These are phyloP conservation scores for Rhamnella rubrinervis DNA, from an alignment of 331 rosid species.

Conservation along the genomic window DNA sequence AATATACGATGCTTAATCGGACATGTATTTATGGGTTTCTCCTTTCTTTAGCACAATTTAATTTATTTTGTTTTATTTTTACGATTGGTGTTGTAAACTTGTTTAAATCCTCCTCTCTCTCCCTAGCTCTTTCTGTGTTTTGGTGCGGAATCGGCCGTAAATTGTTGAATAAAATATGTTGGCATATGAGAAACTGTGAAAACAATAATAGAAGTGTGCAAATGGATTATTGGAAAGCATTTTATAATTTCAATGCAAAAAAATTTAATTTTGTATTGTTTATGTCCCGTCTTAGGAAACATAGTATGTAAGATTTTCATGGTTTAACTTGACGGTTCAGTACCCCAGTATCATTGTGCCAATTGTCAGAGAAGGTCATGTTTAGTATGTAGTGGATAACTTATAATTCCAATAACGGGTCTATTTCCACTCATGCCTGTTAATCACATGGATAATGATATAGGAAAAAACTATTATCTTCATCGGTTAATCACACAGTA, in stretches of 20 bases:
- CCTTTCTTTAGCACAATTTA: neutral
- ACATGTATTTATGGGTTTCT: neutral
- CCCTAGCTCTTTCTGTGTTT: neutral
- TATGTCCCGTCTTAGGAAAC: neutral
- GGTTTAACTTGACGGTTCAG: neutral
- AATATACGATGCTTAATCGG: neutral
- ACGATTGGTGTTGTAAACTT: neutral
- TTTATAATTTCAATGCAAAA: neutral
- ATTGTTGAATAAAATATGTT: neutral
- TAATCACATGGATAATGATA: no score
- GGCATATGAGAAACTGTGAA: no score
- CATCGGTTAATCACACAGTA: no score
- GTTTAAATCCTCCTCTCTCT: no score
- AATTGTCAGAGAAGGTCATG: no score
- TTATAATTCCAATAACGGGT: no score
- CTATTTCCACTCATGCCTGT: no score
- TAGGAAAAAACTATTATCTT: no score
- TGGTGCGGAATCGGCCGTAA: neutral
- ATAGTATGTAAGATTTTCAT: neutral
- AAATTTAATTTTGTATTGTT: neutral
- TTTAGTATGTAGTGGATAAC: no score
- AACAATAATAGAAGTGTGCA: no score
- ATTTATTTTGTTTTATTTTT: neutral
- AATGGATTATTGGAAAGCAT: no score
- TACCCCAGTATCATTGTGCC: neutral